Base-by-base conservation (phyloP, 73 alveolate species). In the Paramecium sonneborni region DNA sequence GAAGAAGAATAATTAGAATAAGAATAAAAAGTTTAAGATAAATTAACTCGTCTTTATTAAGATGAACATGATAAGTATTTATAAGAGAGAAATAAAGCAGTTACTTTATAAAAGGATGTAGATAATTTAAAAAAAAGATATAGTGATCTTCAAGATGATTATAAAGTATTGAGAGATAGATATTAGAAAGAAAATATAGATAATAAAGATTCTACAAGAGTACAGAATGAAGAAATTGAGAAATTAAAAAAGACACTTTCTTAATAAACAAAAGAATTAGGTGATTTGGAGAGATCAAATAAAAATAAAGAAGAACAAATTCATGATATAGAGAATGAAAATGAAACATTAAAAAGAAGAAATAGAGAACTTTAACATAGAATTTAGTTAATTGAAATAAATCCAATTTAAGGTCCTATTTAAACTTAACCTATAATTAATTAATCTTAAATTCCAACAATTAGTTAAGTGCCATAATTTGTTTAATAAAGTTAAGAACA, bases 11-110 rank as follows among this genome's bases (percentile, higher is more conserved):
- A 39, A 44, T 57, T 43, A 15, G 87, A 69, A 38, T 43, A 39
- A 14, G 85, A 88, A 69, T 56, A 57, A 14, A 69, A 70, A 30
- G 84, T 82, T 12, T 70, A 69, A 28, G 94, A 88, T 20, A 30
- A 88, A 72, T 69, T 69, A 28, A 88, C 94, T 2, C 43, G 87
- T n/a, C 43, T 88, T 1, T 88, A 88, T 88, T 24, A 88, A 24
- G 94, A 88, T 57, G 94, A 88, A 32, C 85, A 82, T 46, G 94
- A 88, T 70, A 88, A 70, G 24, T 88, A 34, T 72, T 44, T 88
- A 38, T 26, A 68, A n/a, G 94, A 88, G 32, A 88, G 94, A 88
- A 88, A 88, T 70, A 88, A 70, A 7, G 86, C 94, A 70, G 74
- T 88, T 14, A 39, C 85, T 8, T 7, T 70, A 11, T 48, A 67